Evolutionary conservation across 768 basidiomycete species (phyloP), one percentile per base, ranked within the genome.

Genomic region (Podaxis rugospora): DNA sequence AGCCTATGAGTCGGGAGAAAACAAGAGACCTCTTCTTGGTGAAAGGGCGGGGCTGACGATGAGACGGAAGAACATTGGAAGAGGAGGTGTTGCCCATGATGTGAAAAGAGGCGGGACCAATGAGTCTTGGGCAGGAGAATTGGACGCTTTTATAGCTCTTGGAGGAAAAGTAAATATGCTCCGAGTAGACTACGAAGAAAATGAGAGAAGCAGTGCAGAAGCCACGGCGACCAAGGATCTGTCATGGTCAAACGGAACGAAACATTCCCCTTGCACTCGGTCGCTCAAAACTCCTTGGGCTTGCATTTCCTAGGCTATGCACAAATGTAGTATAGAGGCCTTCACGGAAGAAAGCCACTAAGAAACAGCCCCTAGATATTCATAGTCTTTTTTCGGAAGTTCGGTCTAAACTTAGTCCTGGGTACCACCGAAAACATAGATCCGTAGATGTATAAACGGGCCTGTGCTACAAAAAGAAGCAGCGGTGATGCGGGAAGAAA

Each of bases 171-270:
- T 5, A 25, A 40, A 39, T 27, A 25, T 40, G 21, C 42, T 53
- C 51, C n/a, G 35, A 36, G 51, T 23, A 28, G 27, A 25, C 44
- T 16, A 40, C 47, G 28, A 27, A 25, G 51, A 18, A 36, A 40
- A 25, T 5, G 18, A 42, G 49, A 59, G 39, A 52, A 51, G 58
- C 25, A 40, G n/a, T 50, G 11, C 25, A 21, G 40, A 53, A 53
- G 23, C 27, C 18, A 53, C 58, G 51, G 40, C 21, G 50, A 59
- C 37, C 58, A 40, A 42, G 61, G 66, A 69, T 67, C 68, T 68
- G 65, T 64, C 65, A 67, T 55, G 56, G 21, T 67, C 70, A 69
- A 69, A 71, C 66, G 67, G 66, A 55, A 64, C 13, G 67, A 64
- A 66, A 68, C 66, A 67, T 64, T 55, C 57, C 18, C 53, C 23